Conservation (phyloP, 2,329 filamentous ascomycete genomes). For the Aureobasidium sp. region DNA sequence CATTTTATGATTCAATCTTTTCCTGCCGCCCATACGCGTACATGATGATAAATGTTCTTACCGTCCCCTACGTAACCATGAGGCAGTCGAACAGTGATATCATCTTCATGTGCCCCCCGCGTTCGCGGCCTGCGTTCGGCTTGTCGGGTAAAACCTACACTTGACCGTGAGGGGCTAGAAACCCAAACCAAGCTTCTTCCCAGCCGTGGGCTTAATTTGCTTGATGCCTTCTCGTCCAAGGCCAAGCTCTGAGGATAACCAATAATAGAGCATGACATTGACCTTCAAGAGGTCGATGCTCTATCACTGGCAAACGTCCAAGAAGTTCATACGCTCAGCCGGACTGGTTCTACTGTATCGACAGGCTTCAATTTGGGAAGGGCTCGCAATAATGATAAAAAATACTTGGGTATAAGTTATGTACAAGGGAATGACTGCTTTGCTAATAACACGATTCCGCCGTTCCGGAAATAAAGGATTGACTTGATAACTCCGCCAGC, state of each 20-base stretch:
- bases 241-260: neutral
- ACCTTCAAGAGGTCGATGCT: neutral
- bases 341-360: no score
- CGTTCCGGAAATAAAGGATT: neutral
- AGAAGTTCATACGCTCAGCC: neutral
- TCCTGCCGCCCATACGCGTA: neutral
- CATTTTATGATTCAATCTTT: neutral
- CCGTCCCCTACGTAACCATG: slow-evolving; percentile 1
- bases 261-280: neutral
- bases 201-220: neutral
- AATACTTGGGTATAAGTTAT: neutral
- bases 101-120: neutral
- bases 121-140: neutral
- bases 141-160: neutral
- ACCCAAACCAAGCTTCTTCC: neutral
- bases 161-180: neutral
- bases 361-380: neutral
- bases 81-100: neutral
- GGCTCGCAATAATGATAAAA: neutral
- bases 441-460: slow-evolving; percentile 5
- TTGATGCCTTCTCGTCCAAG: neutral
- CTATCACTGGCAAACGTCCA: neutral
- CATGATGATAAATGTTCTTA: neutral
- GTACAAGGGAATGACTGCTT: neutral
- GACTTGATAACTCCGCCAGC: slow-evolving; percentile 12